These are phyloP conservation scores for Tripidium arundinaceum DNA, from an alignment of 202 grass and related monocot species.

Conservation along the genomic window DNA sequence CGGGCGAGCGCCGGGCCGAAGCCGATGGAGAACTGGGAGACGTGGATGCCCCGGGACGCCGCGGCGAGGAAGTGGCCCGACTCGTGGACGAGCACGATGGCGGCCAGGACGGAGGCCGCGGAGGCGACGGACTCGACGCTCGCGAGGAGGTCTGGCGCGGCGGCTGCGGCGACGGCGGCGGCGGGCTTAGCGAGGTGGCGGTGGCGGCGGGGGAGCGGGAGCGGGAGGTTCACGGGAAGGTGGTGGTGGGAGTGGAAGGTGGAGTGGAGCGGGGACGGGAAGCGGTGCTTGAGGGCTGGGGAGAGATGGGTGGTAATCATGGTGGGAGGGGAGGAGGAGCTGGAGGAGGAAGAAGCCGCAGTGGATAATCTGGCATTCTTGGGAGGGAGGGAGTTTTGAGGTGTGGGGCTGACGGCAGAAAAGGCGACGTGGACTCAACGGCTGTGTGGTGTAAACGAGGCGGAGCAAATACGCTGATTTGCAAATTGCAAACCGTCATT, in stretches of 20 bases:
- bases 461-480: too few relatives aligned
- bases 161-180: background rate
- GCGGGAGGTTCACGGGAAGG: conserved; percentile 7
- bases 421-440: too few relatives aligned
- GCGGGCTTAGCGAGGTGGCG: conserved; percentile 20
- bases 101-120: conserved; percentile 74
- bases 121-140: conserved; percentile 56
- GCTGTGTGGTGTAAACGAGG: conserved; percentile 27
- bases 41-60: conserved; percentile 70
- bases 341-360: background rate
- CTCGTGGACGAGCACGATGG: conserved; percentile 85
- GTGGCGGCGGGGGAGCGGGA: conserved; percentile 20
- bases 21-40: conserved; percentile 88
- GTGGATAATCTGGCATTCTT: conserved; percentile 56
- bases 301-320: conserved; percentile 46
- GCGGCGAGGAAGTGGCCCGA: conserved; percentile 85
- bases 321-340: conserved; percentile 21
- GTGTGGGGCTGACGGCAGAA: conserved; percentile 25
- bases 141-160: conserved; percentile 32
- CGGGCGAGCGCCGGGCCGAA: conserved; percentile 75
- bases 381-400: conserved; percentile 20
- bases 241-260: background rate
- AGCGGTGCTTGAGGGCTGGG: conserved; percentile 25
- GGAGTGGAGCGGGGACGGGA: background rate
- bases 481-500: too few relatives aligned